These are phyloP conservation scores for Talaromyces marneffei DNA, from an alignment of 2,329 filamentous ascomycete species.

Conservation along the genomic window DNA sequence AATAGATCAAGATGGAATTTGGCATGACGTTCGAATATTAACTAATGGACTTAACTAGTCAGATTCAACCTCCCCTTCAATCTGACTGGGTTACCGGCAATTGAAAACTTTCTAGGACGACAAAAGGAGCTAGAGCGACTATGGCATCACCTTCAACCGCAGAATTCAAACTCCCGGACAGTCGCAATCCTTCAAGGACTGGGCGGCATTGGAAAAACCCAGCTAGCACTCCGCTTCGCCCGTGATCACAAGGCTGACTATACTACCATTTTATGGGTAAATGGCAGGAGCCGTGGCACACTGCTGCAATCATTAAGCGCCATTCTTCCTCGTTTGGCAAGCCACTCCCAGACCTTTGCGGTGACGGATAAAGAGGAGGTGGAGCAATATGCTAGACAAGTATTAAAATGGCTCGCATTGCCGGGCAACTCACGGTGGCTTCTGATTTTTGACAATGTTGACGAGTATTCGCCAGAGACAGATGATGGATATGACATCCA, in stretches of 20 bases:
- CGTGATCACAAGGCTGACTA: conserved; percentile 20
- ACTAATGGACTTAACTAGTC: background rate
- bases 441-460: background rate
- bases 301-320: conserved; percentile 20
- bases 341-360: background rate
- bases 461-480: background rate
- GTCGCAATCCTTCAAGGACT: conserved; percentile 20
- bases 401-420: background rate
- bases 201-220: conserved; percentile 24
- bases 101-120: conserved; percentile 16
- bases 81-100: background rate
- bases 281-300: conserved; percentile 19
- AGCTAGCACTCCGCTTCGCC: conserved; percentile 21
- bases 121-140: conserved; percentile 16
- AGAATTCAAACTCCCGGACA: conserved; percentile 9
- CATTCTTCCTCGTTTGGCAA: conserved; percentile 16
- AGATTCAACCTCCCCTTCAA: background rate
- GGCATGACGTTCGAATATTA: too few species aligned
- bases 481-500: background rate
- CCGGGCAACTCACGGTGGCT: background rate
- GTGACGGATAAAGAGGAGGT: background rate
- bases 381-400: background rate
- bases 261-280: conserved; percentile 25
- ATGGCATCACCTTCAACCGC: conserved; percentile 14
- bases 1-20: too few species aligned